Conservation (phyloP, 1,139 yeast species). For the Pichia sorboxylosa region DNA sequence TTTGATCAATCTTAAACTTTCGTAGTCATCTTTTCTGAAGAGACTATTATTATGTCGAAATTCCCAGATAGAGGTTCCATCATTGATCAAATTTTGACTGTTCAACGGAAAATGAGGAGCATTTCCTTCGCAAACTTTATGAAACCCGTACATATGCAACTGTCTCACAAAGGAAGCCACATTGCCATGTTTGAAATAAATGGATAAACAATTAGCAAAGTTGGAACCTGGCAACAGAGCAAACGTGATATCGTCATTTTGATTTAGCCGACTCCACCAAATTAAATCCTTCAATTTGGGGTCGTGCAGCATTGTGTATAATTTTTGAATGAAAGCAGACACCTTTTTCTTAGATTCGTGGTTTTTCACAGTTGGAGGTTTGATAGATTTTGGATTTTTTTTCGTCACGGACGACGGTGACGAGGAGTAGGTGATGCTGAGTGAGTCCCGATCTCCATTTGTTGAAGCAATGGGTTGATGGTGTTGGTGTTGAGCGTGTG, state of each 20-base stretch:
- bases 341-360: constrained; percentile 27
- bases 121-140: constrained; percentile 43
- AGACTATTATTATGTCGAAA: constrained; percentile 57
- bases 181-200: constrained; percentile 66
- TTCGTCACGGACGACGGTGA: too few species aligned
- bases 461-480: too few species aligned
- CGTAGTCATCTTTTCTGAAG: constrained; percentile 55
- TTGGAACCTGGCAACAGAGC: constrained; percentile 57
- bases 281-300: constrained; percentile 43
- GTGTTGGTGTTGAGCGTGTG: constrained; percentile 2
- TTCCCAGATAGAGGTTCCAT: constrained; percentile 42
- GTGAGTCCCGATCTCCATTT: constrained; percentile 1
- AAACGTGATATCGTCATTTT: constrained; percentile 42
- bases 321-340: constrained; percentile 54
- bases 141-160: constrained; percentile 70
- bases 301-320: constrained; percentile 48
- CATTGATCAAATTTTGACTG: constrained; percentile 6
- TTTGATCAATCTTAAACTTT: constrained; percentile 46
- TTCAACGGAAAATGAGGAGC: constrained; percentile 14
- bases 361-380: not conserved
- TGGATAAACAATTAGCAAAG: constrained; percentile 49
- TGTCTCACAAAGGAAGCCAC: constrained; percentile 74
- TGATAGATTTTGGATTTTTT: constrained; percentile 3
- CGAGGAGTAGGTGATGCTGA: too few species aligned
- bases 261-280: constrained; percentile 65